Evolutionary conservation across 352 stramenopile genomes (phyloP).

Genomic region (Heterotrichella gracilis): DNA sequence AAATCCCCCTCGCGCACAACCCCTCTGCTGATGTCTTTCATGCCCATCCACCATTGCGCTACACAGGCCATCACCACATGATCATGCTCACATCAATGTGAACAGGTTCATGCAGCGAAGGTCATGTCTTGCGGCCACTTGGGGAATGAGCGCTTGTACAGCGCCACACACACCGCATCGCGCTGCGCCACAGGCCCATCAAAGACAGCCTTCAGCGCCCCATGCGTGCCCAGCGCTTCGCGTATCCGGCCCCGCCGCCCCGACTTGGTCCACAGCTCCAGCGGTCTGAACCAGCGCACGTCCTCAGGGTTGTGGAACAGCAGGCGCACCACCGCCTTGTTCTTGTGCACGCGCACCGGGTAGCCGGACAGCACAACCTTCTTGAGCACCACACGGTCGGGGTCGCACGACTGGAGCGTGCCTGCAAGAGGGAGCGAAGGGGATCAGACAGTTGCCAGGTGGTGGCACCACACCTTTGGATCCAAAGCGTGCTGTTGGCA

Average conservation of each 20-base stretch:
- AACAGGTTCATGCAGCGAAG: too few species aligned
- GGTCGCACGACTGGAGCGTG: too few species aligned
- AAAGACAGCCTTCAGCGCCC: conserved; percentile 92
- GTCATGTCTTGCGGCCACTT: too few species aligned
- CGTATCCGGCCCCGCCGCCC: conserved; percentile 84
- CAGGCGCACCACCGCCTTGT: conserved; percentile 79
- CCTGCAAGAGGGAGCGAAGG: too few species aligned
- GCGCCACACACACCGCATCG: conserved; percentile 81
- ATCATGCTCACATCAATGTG: too few species aligned
- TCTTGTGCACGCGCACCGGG: conserved; percentile 84
- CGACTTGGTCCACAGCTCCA: conserved; percentile 81
- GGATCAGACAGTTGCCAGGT: conserved; percentile 13
- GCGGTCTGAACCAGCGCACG: conserved; percentile 86
- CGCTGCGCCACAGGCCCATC: conserved; percentile 94
- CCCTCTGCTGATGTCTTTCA: too few species aligned
- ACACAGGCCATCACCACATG: too few species aligned
- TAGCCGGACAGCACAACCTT: conserved; percentile 84
- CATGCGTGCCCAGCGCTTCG: conserved; percentile 83
- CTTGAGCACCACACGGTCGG: conserved; percentile 84
- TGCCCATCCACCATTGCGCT: too few species aligned
- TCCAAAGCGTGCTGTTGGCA: too few species aligned
- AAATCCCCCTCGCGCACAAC: too few species aligned
- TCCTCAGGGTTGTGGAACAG: conserved; percentile 97
- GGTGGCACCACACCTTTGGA: too few species aligned
- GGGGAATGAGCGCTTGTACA: conserved; percentile 97